Evolutionary conservation across 2,329 filamentous ascomycete species (phyloP).

Genomic region (Aspergillus sp.): DNA sequence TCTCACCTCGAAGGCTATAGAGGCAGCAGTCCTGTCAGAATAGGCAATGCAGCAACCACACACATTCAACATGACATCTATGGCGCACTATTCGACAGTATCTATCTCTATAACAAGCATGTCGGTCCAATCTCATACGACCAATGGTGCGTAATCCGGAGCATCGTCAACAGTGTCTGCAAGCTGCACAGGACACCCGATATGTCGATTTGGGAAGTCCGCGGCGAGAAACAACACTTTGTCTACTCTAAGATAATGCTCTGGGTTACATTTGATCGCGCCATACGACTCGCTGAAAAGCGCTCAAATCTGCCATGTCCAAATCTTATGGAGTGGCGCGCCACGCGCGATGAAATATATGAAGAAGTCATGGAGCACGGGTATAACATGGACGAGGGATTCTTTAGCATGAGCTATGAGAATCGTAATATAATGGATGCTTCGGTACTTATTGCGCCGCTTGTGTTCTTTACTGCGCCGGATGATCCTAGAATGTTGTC

Average conservation of each 20-base stretch:
- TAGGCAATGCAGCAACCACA: conserved; percentile 69
- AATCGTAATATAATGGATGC: conserved; percentile 63
- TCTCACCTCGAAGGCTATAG: conserved; percentile 66
- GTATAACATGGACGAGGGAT: conserved; percentile 62
- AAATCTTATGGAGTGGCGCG: conserved; percentile 59
- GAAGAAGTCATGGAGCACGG: conserved; percentile 73
- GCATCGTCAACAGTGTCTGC: conserved; percentile 64
- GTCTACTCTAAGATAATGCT: conserved; percentile 76
- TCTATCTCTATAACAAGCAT: conserved; percentile 74
- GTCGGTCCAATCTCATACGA: conserved; percentile 71
- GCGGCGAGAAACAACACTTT: conserved; percentile 68
- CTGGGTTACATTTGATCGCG: conserved; percentile 76
- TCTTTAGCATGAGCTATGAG: conserved; percentile 72
- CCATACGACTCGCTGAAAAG: conserved; percentile 66
- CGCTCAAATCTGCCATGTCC: conserved; percentile 64
- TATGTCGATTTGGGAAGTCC: conserved; percentile 80
- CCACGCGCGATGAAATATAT: conserved; percentile 60
- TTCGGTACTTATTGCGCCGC: conserved; percentile 66
- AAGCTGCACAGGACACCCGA: conserved; percentile 61
- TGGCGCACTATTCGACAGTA: conserved; percentile 68
- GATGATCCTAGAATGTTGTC: conserved; percentile 69
- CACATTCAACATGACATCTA: conserved; percentile 76
- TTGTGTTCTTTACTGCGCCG: conserved; percentile 73
- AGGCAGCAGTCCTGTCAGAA: conserved; percentile 63
- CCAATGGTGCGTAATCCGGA: conserved; percentile 65